phyloP scores from a whole-genome alignment of 2,329 filamentous ascomycete genomes.

The Zalaria sp. region DNA sequence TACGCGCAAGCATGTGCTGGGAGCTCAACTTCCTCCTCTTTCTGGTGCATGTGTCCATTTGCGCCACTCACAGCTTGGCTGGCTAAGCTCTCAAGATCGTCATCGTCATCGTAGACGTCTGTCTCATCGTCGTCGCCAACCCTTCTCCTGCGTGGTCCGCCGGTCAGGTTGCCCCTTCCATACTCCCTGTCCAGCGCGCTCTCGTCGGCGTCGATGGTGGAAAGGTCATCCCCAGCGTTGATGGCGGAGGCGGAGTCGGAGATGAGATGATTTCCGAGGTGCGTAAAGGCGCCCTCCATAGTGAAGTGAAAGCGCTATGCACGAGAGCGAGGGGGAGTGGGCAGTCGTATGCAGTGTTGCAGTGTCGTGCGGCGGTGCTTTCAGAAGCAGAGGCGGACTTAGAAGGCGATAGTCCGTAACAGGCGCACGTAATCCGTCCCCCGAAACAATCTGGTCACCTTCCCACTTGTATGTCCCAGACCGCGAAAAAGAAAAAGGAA shows the following conservation, averaged over 20 bases:
- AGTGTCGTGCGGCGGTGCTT: constrained; percentile 2
- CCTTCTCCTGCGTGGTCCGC: constrained; percentile 47
- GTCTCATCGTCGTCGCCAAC: constrained; percentile 84
- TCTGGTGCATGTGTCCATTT: constrained; percentile 44
- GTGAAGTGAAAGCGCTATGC: constrained; percentile 3
- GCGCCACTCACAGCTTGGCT: constrained; percentile 69
- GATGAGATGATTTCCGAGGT: constrained; percentile 74
- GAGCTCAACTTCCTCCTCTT: constrained; percentile 75
- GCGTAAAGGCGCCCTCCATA: constrained; percentile 82
- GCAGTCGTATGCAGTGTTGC: constrained; percentile 1
- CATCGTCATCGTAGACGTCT: constrained; percentile 68
- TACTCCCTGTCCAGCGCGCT: constrained; percentile 57
- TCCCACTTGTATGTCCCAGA: too few relatives aligned
- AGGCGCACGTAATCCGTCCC: too few relatives aligned
- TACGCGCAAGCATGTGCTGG: constrained; percentile 93
- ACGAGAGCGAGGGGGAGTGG: not conserved
- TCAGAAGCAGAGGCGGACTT: too few relatives aligned
- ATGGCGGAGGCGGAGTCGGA: constrained; percentile 76
- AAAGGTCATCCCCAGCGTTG: constrained; percentile 63
- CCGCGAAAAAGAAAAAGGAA: too few relatives aligned
- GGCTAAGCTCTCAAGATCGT: constrained; percentile 52
- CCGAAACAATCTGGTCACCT: too few relatives aligned
- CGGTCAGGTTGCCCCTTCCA: constrained; percentile 44
- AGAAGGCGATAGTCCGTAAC: too few relatives aligned
- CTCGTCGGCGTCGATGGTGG: constrained; percentile 45